Percentiles rank a stretch among this genome's conserved stretches.
phyloP scores from a whole-genome alignment of 345 rosid species.

The Syzygium grande region DNA sequence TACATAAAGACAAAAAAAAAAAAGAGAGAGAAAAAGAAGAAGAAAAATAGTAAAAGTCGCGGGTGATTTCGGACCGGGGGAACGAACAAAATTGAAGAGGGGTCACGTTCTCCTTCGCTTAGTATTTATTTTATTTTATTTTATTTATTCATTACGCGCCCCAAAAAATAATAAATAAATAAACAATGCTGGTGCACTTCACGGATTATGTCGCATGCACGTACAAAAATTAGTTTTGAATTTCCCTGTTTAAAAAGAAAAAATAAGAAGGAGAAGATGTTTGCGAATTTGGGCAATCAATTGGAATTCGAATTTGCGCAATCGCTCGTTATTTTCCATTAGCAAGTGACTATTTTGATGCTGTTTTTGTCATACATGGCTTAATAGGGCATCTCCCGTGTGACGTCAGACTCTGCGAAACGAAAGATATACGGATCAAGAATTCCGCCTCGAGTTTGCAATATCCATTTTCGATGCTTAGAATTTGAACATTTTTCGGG shows the following conservation, averaged over 20 bases:
- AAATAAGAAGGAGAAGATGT: too few species aligned
- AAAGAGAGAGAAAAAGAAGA: accelerated
- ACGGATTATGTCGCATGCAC: not conserved
- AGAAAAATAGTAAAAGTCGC: not conserved
- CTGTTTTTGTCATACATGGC: too few species aligned
- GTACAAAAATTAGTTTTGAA: not conserved
- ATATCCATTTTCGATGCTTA: not conserved
- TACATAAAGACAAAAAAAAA: not conserved
- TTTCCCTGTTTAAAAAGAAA: not conserved
- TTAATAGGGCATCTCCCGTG: too few species aligned
- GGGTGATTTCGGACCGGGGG: not conserved
- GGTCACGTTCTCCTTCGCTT: not conserved
- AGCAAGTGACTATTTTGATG: too few species aligned
- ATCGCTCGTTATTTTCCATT: not conserved
- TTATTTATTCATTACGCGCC: not conserved
- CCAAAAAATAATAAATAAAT: not conserved
- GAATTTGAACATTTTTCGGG: too few species aligned
- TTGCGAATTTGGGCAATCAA: not conserved
- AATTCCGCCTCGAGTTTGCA: not conserved
- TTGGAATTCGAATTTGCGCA: not conserved
- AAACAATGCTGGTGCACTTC: not conserved
- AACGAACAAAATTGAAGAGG: not conserved
- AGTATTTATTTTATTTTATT: too few species aligned
- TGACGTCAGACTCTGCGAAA: too few species aligned
- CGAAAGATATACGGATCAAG: too few species aligned